Base-by-base conservation (phyloP, 805 yeast genomes). In the Barnettozyma siamensis region DNA sequence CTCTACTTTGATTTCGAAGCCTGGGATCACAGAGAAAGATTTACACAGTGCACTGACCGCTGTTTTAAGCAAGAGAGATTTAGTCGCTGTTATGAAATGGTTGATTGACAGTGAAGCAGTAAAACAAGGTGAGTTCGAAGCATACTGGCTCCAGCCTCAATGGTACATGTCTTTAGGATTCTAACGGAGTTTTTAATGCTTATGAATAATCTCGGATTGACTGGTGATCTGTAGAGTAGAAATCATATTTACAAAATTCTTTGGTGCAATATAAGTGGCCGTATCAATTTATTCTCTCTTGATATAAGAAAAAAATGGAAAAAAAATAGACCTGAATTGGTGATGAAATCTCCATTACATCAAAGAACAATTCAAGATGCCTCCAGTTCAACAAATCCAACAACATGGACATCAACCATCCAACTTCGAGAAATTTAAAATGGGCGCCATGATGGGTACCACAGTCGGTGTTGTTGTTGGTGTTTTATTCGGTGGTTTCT, bases 371-470 rank as follows among this genome's bases (percentile, higher is more conserved):
- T 27, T 4, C 15, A 41, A 21, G 19, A 53, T 53, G 57, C 66
- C 68, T 40, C 88, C 88, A 61, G 82, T 78, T 50, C 85, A 74
- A 62, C 84, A 80, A 64, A 72, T 75, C 46, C 83, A 78, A 59
- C 68, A 64, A 59, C 68, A 64, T 43, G 54, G 50, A 24, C 78
- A 73, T 51, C 80, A 79, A 53, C 95, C 94, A 43, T 83, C 96
- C 37, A 80, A 83, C 65, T 88, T 89, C 69, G 96, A 93, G 42
- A 93, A 93, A 69, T 86, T 93, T 77, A 93, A 93, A 69, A 93
- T 93, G 98, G 99, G 99, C 41, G 82, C 88, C 46, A 69, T 91
- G 70, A 93, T 93, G 97, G 99, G 99, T 48, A 79, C 72, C 15
- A 63, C 72, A 2, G 73, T 67, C 16, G 99, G 99, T 50, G 93